Evolutionary conservation across 1,139 yeast species (phyloP), one percentile per base, ranked within the genome.

Genomic region (Hanseniaspora sp.): DNA sequence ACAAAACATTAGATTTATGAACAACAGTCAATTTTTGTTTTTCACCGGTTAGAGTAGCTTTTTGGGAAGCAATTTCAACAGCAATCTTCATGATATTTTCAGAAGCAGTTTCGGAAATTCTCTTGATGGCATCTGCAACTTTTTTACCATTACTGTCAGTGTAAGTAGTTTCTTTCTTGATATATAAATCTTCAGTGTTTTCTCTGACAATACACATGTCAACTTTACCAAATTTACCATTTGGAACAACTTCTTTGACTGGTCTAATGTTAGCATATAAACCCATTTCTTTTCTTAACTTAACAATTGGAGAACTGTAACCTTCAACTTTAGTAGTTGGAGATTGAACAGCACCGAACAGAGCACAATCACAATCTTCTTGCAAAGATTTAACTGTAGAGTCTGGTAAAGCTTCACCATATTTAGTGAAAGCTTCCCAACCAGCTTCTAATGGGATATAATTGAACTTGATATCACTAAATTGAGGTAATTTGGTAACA

Each of bases 181-280:
- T 83, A 72, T 92, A 92, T 63, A 90, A 77, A 71, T 92, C 98
- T 73, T 92, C 98, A 57, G 98, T 92, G 75, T 92, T 92, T 73
- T 92, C 98, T 69, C 98, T 85, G 46, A 92, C 98, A 68, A 92
- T 92, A 49, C 94, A 95, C 86, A 92, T 83, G 69, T 92, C 98
- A 54, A 90, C 95, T 41, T 94, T 92, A 73, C 90, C 82, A n/a
- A 51, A 51, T 57, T 71, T 74, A 56, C 82, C 82, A 56, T 80
- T 76, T 53, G 92, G 92, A 53, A 78, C 82, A 43, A 90, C 96
- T 48, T 95, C 83, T 73, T 90, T 90, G 60, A 92, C 97, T 7
- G 98, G 98, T 70, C 98, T 85, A 52, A 92, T 96, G 64, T 92
- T 92, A 65, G 98, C 98, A 67, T 86, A 92, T 57, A 92, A 76